Base-by-base conservation (phyloP, 1,284 basidiomycete genomes). In the Meira nashicola region DNA sequence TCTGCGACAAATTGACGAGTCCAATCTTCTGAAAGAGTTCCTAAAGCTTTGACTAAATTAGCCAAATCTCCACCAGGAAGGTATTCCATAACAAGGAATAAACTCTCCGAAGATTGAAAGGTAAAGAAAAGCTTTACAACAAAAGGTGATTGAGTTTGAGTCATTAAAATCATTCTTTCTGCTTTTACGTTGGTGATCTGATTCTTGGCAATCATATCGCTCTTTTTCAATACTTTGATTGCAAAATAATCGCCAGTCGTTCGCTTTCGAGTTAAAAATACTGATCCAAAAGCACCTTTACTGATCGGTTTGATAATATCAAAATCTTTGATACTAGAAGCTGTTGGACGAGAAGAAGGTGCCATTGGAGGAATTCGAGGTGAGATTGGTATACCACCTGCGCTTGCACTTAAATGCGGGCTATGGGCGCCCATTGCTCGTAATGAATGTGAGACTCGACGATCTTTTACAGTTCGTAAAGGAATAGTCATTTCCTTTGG, bases 201-300 rank as follows among this genome's bases (percentile, higher is more conserved):
- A 82, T 98, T 98, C 85, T 99, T 99, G 50, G 95, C 92, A 77
- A 99, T 97, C 95, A 99, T 99, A 81, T 99, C 95, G 28, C 92
- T 91, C 83, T 99, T 99, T 82, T 95, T 97, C 70, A 98, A 81
- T 38, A 97, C 92, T 81, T 99, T 99, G 86, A 99, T 95, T 28
- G 95, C 95, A 81, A 89, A 99, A 80, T 97, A 96, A 80, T 98
- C 95, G 55, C 95, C 95, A 0, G 95, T 98, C 4, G 86, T 89
- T 70, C 92, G 92, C 84, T 99, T 99, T 82, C 94, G 95, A 38
- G 95, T 91, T 40, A 99, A 84, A 80, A 95, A 99, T 51, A 99
- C 95, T 14, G 92, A 94, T 12, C 95, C 95, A 54, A 68, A 99
- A 1, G 95, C 95, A 55, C 95, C 95, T 77, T 98, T 96, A 79